A percentile compares a stretch with the other conserved stretches of the same genome.
Evolutionary conservation across 768 basidiomycete genomes (phyloP).

Genomic region (Lentinula lateritia): DNA sequence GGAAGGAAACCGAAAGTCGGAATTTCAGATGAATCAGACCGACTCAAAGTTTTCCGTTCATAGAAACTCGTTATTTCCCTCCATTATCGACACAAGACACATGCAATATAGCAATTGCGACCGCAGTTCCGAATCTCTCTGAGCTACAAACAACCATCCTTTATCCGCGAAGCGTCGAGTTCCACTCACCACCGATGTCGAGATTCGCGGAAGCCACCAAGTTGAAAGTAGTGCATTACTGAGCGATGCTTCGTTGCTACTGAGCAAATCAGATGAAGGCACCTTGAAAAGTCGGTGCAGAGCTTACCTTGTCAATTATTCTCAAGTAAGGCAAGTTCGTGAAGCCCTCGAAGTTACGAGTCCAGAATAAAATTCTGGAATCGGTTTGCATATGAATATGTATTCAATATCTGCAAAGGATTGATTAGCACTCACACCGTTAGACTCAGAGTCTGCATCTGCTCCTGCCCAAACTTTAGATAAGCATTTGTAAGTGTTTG

Average conservation of each 20-base stretch:
- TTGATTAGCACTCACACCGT: too few species aligned
- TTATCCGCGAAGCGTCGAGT: neutral
- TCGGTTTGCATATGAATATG: too few species aligned
- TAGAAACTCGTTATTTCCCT: neutral
- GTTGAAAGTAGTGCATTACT: neutral
- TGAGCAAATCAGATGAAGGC: too few species aligned
- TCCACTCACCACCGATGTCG: neutral
- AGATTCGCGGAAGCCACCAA: neutral
- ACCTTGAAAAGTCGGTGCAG: too few species aligned
- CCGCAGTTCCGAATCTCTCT: neutral
- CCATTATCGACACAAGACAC: neutral
- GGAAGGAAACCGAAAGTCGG: neutral
- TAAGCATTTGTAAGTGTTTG: too few species aligned
- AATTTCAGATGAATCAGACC: neutral
- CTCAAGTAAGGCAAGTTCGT: too few species aligned
- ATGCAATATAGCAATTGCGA: neutral
- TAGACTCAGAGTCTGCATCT: too few species aligned
- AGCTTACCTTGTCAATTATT: too few species aligned
- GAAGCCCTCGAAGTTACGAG: too few species aligned
- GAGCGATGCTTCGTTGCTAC: neutral
- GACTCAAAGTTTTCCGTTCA: neutral
- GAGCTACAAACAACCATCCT: neutral
- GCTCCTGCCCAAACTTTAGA: too few species aligned
- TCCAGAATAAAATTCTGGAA: too few species aligned
- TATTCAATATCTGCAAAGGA: too few species aligned